Evolutionary conservation across 2,329 filamentous ascomycete genomes (phyloP), one percentile per base, ranked within the genome.

Genomic region (Emergomyces pasteurianus): DNA sequence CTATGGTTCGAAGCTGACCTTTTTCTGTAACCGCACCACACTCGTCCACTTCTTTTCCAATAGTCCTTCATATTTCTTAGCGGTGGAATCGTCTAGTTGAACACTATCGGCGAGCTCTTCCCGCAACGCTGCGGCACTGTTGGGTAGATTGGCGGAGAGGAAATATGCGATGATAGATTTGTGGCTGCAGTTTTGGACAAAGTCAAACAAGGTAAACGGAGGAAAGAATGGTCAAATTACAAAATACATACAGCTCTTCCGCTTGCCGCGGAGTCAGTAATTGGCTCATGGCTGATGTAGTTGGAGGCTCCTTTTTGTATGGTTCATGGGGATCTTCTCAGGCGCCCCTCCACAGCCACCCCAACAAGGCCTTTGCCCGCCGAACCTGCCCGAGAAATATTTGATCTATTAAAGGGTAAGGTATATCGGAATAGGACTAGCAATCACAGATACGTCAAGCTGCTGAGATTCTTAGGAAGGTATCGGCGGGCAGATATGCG

Each of bases 41-140:
- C 90, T 94, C 23, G 92, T 97, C 92, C 92, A 97, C 80, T 97
- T 97, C 83, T 96, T 96, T 81, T 97, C 92, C 66, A 97, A 77
- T 34, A 97, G 77, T 1, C 89, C 89, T 75, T 96, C 91, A 77
- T 96, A 97, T 77, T 95, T 96, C 79, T 96, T 96, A 58, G 87
- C 83, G 23, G 90, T 96, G 21, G 83, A 82, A 64, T 88, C 81
- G 72, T 96, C 90, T 69, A 95, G 92, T 55, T 77, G 77, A 60
- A 83, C 76, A 43, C 78, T 80, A 65, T 88, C 84, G 58, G 85
- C 82, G 4, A 96, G 81, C 74, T 96, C 92, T 69, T 88, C 81
- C 64, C 90, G 85, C 62, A 96, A 79, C 28, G 87, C 83, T 52
- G 84, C 79, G 49, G 89, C 88, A 64, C 83, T 86, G 61, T 84